Evolutionary conservation across 1,284 basidiomycete species (phyloP).

Genomic region (Rugosomyces carneus): DNA sequence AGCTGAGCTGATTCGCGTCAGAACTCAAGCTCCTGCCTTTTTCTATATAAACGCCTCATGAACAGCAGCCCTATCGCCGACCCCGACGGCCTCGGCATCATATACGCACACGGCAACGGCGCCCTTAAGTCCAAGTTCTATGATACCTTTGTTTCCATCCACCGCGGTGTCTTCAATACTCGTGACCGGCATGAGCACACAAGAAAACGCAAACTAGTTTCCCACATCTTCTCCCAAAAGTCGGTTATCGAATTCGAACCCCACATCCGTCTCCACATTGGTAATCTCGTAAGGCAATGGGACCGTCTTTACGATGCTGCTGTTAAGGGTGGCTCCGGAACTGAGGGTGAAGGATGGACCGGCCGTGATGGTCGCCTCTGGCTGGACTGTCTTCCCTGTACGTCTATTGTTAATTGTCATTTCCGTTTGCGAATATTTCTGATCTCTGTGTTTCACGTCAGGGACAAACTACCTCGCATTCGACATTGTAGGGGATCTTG

Average conservation of each 20-base stretch:
- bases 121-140: conserved; percentile 78
- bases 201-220: conserved; percentile 85
- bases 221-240: conserved; percentile 84
- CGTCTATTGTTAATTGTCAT: conserved; percentile 19
- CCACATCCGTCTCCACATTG: conserved; percentile 61
- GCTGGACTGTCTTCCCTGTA: conserved; percentile 71
- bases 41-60: conserved; percentile 2
- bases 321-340: conserved; percentile 46
- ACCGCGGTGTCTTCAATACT: conserved; percentile 80
- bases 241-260: conserved; percentile 80
- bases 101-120: conserved; percentile 79
- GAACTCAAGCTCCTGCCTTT: not conserved
- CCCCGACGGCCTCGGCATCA: conserved; percentile 66
- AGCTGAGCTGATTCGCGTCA: not conserved
- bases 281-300: conserved; percentile 68
- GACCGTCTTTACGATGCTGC: conserved; percentile 64
- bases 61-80: no score
- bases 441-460: conserved; percentile 11
- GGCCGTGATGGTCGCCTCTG: conserved; percentile 59
- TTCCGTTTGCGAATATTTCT: conserved; percentile 1
- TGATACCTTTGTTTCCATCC: conserved; percentile 78
- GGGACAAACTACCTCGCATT: conserved; percentile 70
- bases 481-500: conserved; percentile 82
- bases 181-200: conserved; percentile 80
- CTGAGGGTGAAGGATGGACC: conserved; percentile 63